Evolutionary conservation across 345 rosid species (phyloP).

Genomic region (Orychophragmus violaceus): DNA sequence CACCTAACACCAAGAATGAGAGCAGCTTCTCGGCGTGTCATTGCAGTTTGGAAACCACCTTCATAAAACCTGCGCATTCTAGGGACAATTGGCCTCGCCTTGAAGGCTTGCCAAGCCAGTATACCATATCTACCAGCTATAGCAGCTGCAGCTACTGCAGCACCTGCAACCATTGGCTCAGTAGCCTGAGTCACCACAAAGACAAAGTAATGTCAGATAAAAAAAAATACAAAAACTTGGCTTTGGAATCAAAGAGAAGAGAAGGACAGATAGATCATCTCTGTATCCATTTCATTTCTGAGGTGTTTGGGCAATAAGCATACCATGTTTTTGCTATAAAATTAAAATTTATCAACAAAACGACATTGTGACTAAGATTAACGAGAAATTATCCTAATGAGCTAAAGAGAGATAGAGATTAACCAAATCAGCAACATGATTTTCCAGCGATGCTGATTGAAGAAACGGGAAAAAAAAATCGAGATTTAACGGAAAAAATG

Average conservation of each 20-base stretch:
- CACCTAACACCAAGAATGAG: constrained; percentile 81
- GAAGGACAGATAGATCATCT: neutral
- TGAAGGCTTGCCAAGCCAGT: constrained; percentile 83
- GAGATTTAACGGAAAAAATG: neutral
- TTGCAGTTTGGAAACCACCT: constrained; percentile 69
- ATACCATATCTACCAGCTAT: constrained; percentile 70
- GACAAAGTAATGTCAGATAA: neutral
- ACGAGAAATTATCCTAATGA: too few relatives aligned
- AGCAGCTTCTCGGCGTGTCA: constrained; percentile 87
- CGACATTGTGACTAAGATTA: too few relatives aligned
- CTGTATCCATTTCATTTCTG: neutral
- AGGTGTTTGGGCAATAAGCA: neutral
- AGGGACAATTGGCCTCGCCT: constrained; percentile 59
- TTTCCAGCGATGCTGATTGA: neutral
- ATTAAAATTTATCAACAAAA: too few relatives aligned
- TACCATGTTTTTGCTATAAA: too few relatives aligned
- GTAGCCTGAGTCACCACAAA: constrained; percentile 39
- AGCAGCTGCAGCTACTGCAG: constrained; percentile 86
- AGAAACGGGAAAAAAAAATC: too few relatives aligned
- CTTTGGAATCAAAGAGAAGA: constrained; percentile 9
- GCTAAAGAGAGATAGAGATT: too few relatives aligned
- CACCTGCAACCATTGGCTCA: constrained; percentile 55
- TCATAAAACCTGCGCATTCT: constrained; percentile 61
- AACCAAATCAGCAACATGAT: too few relatives aligned
- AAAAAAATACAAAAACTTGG: neutral